Base-by-base conservation (phyloP, 768 basidiomycete species). In the Termitomyces sp. region DNA sequence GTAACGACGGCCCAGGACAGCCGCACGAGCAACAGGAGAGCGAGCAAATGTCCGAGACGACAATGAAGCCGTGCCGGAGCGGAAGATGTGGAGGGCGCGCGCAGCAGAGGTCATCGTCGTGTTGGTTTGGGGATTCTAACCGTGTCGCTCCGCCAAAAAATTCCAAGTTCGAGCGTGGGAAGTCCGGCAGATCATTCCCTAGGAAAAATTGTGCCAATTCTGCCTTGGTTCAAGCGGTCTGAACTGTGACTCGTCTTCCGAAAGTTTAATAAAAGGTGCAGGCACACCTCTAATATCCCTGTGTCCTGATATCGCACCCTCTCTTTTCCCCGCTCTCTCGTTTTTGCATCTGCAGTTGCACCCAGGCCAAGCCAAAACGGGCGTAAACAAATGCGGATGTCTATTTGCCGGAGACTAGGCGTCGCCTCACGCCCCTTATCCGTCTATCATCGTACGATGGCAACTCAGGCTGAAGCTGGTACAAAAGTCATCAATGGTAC, bases 401-500 rank as follows among this genome's bases (percentile, higher is more conserved):
- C 54, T 58, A 59, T 63, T 62, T 59, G 52, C 59, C 62, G 61
- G 59, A 50, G 40, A 25, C 35, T 58, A 35, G 34, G 25, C 14
- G 5, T 48, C 45, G 32, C 34, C 16, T 25, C 45, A 41, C 61
- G 45, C 61, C 62, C 69, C 71, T 75, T 75, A 73, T 73, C 74
- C 70, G 62, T 64, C 60, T 65, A 67, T 63, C 72, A 71, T 69
- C 71, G 69, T 60, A 68, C 69, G 48, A 79, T 79, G 76, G 61
- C 75, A 25, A 65, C 71, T 56, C 63, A 66, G 53, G 49, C 63
- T 55, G 51, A 64, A 50, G 58, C 49, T 38, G 62, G 72, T 56
- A 73, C 75, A 62, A 78, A 73, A 59, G 67, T 90, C 65, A 93
- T 98, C 68, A 92, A 97, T 62, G 95, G 95, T 17, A 89, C 81